phyloP scores from a whole-genome alignment of 2,329 filamentous ascomycete genomes.

The Fusarium decemcellulare region DNA sequence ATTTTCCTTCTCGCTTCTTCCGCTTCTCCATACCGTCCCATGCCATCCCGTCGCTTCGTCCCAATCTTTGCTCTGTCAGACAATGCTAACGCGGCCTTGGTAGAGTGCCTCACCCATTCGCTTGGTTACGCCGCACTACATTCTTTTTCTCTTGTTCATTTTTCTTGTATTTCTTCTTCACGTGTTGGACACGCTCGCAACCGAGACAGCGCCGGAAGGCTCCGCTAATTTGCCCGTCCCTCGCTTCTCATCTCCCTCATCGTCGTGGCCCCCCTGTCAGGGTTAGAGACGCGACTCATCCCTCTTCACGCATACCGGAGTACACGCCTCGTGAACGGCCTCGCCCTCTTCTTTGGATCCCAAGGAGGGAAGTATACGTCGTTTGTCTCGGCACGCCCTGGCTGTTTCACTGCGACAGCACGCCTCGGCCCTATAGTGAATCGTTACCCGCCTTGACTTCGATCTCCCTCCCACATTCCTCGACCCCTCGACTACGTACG shows the following conservation, averaged over 20 bases:
- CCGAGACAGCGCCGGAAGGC: slow-evolving; percentile 6
- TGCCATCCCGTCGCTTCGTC: slow-evolving; percentile 23
- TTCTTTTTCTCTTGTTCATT: slow-evolving; percentile 34
- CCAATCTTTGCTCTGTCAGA: slow-evolving; percentile 37
- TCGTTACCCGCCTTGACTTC: slow-evolving; percentile 10
- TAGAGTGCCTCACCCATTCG: slow-evolving; percentile 44
- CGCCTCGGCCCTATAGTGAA: slow-evolving; percentile 2
- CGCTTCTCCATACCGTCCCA: slow-evolving; percentile 23
- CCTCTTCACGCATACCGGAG: slow-evolving; percentile 24
- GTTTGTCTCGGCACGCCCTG: slow-evolving; percentile 18
- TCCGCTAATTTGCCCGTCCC: slow-evolving; percentile 35
- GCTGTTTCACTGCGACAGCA: slow-evolving; percentile 19
- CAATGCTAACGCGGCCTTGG: slow-evolving; percentile 41
- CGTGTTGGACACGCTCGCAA: slow-evolving; percentile 1
- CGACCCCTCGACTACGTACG: slow-evolving; percentile 15
- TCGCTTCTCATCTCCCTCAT: slow-evolving; percentile 30
- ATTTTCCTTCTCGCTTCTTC: slow-evolving; percentile 32
- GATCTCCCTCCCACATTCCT: slow-evolving; percentile 35
- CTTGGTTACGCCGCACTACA: slow-evolving; percentile 39
- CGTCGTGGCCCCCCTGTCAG: slow-evolving; percentile 33
- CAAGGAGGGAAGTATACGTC: slow-evolving; percentile 5
- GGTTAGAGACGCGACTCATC: slow-evolving; percentile 32
- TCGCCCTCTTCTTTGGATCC: slow-evolving; percentile 4
- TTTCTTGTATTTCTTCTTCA: slow-evolving; percentile 24
- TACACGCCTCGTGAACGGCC: slow-evolving; percentile 4